Base-by-base conservation (phyloP, 163 green algal genomes). In the Scenedesmus sp. region DNA sequence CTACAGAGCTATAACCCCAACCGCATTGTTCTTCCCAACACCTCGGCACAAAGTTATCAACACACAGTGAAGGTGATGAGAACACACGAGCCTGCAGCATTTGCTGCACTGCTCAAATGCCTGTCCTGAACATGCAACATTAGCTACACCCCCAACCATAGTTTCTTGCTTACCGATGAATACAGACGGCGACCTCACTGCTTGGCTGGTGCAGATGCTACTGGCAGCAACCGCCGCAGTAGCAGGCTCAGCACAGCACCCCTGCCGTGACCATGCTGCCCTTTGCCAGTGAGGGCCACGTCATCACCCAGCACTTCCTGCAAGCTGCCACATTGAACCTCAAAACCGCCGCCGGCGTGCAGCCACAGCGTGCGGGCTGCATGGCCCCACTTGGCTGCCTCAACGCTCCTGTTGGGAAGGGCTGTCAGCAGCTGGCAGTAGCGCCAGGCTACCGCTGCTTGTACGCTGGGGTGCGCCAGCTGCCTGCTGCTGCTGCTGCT, bases 351-450 rank as follows among this genome's bases (percentile, higher is more conserved):
- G n/a, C 90, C 80, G 37, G 87, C 83, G 7, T n/a, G 79, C 4
- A 24, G 76, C 93, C 93, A 95, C 26, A 91, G 68, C 4, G 68
- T 35, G 3, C 53, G 44, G 0, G 93, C 93, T 5, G 73, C 84
- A 18, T 35, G 35, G 30, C 88, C 85, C 93, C 93, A 95, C 15
- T 40, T 26, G 0, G 88, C 72, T 40, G 93, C 93, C 88, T 94
- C 93, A 44, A 61, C 72, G 37, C 82, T 80, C 88, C 96, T 92
- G 33, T 94, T 94, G 3, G 96, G 96, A 86, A 98, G 83, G 59
- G 90, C 95, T 13, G 91, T 95, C 73, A 98, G 93, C 91, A 98
- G 93, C 94, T 98, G 96, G 46, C 90, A 91, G 65, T 95, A 95
- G 18, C 94, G 95, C 96, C 96, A 98, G 20, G 89, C 89, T 40